Percentiles rank a stretch among this genome's conserved stretches.
Conservation (phyloP, 1,284 basidiomycete species). For the Cutaneotrichosporon spelunceum region DNA sequence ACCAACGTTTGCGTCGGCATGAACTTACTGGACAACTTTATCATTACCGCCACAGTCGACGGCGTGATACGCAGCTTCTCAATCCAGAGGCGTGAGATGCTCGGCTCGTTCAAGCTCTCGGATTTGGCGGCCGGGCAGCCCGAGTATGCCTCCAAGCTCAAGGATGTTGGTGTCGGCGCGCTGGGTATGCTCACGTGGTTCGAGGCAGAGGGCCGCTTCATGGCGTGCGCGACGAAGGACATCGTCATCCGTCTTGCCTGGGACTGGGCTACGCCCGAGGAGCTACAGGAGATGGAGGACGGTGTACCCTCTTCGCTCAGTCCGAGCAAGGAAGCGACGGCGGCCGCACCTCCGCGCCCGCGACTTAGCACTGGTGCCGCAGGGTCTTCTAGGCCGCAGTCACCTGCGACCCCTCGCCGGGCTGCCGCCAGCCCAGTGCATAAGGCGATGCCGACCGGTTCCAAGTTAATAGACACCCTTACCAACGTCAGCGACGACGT, state of each 20-base stretch:
- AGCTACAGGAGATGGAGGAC: conserved; percentile 15
- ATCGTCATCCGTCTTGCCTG: conserved; percentile 82
- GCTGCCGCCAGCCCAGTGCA: background rate
- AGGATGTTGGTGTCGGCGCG: conserved; percentile 61
- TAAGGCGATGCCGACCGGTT: background rate
- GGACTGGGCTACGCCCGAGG: conserved; percentile 59
- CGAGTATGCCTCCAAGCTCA: conserved; percentile 60
- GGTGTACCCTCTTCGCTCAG: background rate
- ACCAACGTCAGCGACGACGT: conserved; percentile 6
- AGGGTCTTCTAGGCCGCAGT: background rate
- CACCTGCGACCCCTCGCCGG: background rate
- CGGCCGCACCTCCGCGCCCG: background rate
- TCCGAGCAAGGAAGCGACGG: background rate
- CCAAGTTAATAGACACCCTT: background rate
- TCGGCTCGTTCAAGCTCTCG: conserved; percentile 80
- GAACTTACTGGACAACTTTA: conserved; percentile 67
- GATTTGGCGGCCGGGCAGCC: conserved; percentile 67
- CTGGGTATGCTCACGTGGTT: conserved; percentile 64
- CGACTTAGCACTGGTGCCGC: background rate
- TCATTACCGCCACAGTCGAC: conserved; percentile 86
- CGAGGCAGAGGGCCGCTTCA: conserved; percentile 80
- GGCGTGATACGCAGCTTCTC: conserved; percentile 86
- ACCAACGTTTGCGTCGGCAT: conserved; percentile 88
- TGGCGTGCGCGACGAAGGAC: conserved; percentile 90
- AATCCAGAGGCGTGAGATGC: conserved; percentile 82